Conservation (phyloP, 441 rosid species). For the Gossypium trilobum region DNA sequence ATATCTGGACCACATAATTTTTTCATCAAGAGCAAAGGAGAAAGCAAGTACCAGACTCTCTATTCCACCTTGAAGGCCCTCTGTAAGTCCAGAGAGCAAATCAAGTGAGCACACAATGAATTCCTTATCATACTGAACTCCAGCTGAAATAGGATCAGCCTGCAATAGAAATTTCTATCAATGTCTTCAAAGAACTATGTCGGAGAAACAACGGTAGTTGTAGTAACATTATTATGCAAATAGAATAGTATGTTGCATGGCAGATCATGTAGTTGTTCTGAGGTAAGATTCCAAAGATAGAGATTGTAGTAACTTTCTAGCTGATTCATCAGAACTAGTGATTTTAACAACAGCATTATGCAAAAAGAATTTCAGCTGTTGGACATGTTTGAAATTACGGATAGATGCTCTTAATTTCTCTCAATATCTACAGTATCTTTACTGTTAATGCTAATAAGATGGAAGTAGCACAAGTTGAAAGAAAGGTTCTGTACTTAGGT, state of each 20-base stretch:
- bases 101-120: conserved; percentile 89
- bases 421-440: background rate
- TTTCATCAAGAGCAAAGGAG: conserved; percentile 2
- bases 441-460: background rate
- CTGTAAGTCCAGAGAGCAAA: conserved; percentile 92
- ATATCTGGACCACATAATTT: background rate
- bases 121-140: conserved; percentile 78
- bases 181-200: conserved; percentile 6
- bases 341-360: background rate
- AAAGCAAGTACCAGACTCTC: conserved; percentile 75
- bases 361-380: background rate
- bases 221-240: background rate
- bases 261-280: background rate
- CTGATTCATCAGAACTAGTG: conserved; percentile 7
- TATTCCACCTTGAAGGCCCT: conserved; percentile 88
- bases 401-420: background rate
- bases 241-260: conserved; percentile 1
- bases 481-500: background rate
- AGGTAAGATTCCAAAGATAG: conserved; percentile 5
- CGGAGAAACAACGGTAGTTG: background rate
- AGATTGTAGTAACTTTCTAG: conserved; percentile 4
- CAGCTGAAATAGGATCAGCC: conserved; percentile 74
- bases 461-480: background rate
- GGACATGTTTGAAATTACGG: background rate
- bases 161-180: conserved; percentile 27